Evolutionary conservation across 2,329 filamentous ascomycete species (phyloP).

Genomic region (Aspergillus spinulosporus): DNA sequence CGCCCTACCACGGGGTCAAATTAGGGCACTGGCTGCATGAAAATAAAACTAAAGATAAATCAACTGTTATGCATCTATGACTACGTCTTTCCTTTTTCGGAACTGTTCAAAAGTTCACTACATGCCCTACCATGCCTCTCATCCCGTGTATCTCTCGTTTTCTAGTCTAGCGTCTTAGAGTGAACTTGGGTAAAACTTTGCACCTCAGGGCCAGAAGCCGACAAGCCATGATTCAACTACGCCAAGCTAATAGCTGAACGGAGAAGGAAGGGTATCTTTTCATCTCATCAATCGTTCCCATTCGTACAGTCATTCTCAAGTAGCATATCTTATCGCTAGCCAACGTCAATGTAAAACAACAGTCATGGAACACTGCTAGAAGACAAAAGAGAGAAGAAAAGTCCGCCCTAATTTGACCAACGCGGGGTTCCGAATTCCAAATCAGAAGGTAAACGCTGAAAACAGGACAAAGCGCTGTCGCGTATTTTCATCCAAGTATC

Average conservation of each 20-base stretch:
- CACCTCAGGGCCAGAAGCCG: no score
- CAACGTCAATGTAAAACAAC: constrained; percentile 3
- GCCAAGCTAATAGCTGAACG: no score
- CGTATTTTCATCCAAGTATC: neutral
- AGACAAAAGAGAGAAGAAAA: neutral
- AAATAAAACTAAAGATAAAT: neutral
- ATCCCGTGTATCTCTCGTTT: neutral
- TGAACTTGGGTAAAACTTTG: neutral
- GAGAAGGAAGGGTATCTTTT: neutral
- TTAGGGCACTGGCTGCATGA: neutral
- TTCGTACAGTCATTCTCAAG: constrained; percentile 13
- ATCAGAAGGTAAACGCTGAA: neutral
- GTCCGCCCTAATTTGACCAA: neutral
- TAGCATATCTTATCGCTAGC: neutral
- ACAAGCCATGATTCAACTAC: neutral
- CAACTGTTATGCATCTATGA: constrained; percentile 5
- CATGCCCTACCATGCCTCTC: neutral
- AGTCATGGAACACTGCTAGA: constrained; percentile 4
- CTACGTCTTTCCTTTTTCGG: neutral
- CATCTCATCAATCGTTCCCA: constrained; percentile 15
- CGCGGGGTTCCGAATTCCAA: neutral
- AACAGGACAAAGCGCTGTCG: neutral
- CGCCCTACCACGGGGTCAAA: constrained; percentile 27
- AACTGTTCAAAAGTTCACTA: neutral
- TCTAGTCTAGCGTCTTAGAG: constrained; percentile 8